These are phyloP conservation scores for Alternaria brassicae DNA, from an alignment of 2,329 filamentous ascomycete genomes.

Conservation along the genomic window DNA sequence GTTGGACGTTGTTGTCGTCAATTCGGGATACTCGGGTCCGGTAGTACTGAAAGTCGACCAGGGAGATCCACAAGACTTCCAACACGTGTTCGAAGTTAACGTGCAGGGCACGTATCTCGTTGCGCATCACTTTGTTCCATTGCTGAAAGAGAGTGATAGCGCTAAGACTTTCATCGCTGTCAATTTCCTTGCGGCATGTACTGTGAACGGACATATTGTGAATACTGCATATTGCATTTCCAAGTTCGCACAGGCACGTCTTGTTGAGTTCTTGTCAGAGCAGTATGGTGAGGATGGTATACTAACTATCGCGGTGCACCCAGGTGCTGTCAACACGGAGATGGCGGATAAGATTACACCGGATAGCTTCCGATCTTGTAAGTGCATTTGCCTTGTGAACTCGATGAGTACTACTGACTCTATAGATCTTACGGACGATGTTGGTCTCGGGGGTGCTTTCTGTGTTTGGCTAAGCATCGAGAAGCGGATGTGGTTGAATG, in stretches of 20 bases:
- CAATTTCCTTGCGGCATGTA: conserved; percentile 43
- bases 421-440: conserved; percentile 41
- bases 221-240: conserved; percentile 46
- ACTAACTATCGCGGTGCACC: conserved; percentile 38
- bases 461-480: conserved; percentile 44
- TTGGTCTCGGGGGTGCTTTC: conserved; percentile 41
- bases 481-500: conserved; percentile 42
- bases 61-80: conserved; percentile 44
- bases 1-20: conserved; percentile 50
- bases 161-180: conserved; percentile 37
- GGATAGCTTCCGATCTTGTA: conserved; percentile 37
- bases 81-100: conserved; percentile 49
- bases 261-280: conserved; percentile 37
- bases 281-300: conserved; percentile 35
- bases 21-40: conserved; percentile 49
- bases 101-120: conserved; percentile 49
- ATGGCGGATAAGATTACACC: conserved; percentile 34
- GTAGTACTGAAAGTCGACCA: conserved; percentile 45
- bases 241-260: conserved; percentile 39
- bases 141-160: conserved; percentile 28
- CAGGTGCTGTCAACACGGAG: conserved; percentile 42
- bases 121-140: conserved; percentile 46
- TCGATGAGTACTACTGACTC: not conserved
- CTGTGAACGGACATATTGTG: conserved; percentile 50
- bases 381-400: conserved; percentile 6